Base-by-base conservation (phyloP, 306 rosid genomes). In the Amphicarpaea edgeworthii region DNA sequence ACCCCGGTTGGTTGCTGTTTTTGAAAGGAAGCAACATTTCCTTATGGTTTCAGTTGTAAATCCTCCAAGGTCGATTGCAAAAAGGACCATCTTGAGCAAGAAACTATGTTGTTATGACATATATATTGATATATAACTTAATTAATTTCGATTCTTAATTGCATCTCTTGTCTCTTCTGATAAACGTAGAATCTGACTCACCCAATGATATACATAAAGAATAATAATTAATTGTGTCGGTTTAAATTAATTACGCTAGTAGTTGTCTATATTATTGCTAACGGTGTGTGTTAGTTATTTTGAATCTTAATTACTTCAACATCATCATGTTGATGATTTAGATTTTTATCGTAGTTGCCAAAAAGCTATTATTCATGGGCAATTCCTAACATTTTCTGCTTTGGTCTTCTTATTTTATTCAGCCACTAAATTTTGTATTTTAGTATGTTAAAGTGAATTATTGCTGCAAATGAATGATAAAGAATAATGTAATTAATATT, bases 391-490 rank as follows among this genome's bases (percentile, higher is more conserved):
- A 73, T 42, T 66, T 68, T 75, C 50, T 74, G 58, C 28, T 70
- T 75, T 74, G 63, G 40, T 59, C 12, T 67, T 40, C 17, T 74
- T 76, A 72, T 72, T 78, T 63, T 72, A 76, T 72, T 76, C 28
- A 65, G 47, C 79, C 84, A 82, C 84, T 85, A 47, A 76, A 84
- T 82, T 76, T 79, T 82, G 75, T 79, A 78, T 66, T 68, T 73
- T 82, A 76, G 79, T 82, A 50, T 76, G 62, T 76, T 84, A 46
- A 75, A 84, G 81, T 76, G 84, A 84, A 84, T 87, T 82, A 84
- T 87, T 87, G 85, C 64, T 6, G 2, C 43, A 54, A n/a, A n/a
- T n/a, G n/a, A n/a, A n/a, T n/a, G n/a, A n/a, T n/a, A n/a, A 67
- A 68, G 80, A 81, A 34, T 81, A 81, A 79, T 81, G 37, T 72